Evolutionary conservation across 768 basidiomycete genomes (phyloP).

Genomic region (Thelephora ganbajun): DNA sequence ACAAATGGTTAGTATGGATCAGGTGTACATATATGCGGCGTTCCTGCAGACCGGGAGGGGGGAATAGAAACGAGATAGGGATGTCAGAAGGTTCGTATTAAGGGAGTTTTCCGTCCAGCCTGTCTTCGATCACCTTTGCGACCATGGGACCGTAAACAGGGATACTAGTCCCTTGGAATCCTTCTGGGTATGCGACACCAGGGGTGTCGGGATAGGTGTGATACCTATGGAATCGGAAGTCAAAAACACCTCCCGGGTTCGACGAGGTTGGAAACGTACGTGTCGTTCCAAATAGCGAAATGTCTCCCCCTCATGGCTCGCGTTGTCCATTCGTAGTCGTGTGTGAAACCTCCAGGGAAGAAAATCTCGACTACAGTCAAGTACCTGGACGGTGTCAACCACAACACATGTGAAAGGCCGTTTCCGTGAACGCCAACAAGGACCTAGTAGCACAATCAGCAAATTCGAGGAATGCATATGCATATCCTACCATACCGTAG

Average conservation of each 20-base stretch:
- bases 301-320: constrained; percentile 60
- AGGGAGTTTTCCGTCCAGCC: constrained; percentile 26
- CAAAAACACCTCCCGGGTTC: no score
- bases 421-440: constrained; percentile 69
- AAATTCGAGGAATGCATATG: constrained; percentile 1
- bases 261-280: no score
- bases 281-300: constrained; percentile 74
- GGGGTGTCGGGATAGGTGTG: constrained; percentile 33
- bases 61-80: no score
- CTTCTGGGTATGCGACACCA: constrained; percentile 62
- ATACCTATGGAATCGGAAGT: constrained; percentile 10
- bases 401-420: constrained; percentile 72
- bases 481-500: constrained; percentile 34
- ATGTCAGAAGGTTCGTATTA: not conserved
- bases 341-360: constrained; percentile 67
- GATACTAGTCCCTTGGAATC: constrained; percentile 71
- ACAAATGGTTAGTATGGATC: no score
- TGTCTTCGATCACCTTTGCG: constrained; percentile 59
- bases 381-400: constrained; percentile 65
- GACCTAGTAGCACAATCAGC: constrained; percentile 33
- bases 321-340: constrained; percentile 80
- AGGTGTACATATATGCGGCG: no score
- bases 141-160: constrained; percentile 57
- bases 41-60: no score
- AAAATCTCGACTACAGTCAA: constrained; percentile 81